Percentiles rank a stretch among this genome's conserved stretches.
phyloP scores from a whole-genome alignment of 805 yeast species.

The Metschnikowia drakensbergensis region DNA sequence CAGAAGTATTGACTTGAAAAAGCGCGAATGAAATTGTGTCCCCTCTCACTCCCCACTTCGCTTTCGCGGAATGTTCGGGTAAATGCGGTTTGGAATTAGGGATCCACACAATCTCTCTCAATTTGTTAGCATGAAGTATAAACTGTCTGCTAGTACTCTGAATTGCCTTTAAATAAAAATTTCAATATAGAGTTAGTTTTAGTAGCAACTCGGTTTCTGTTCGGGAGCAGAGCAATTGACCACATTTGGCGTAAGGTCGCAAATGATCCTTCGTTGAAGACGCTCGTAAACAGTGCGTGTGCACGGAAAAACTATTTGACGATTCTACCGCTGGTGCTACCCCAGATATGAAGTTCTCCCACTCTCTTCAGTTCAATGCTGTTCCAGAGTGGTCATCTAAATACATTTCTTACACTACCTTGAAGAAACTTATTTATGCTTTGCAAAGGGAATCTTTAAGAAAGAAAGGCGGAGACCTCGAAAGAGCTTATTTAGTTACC shows the following conservation, averaged over 20 bases:
- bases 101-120: background rate
- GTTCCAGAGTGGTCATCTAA: constrained; percentile 97
- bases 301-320: constrained; percentile 4
- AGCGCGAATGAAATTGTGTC: background rate
- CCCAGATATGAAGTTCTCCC: constrained; percentile 80
- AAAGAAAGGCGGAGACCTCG: constrained; percentile 25
- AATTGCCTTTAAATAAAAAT: background rate
- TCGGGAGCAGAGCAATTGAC: background rate
- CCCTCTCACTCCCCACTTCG: constrained; percentile 2
- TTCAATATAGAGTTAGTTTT: background rate
- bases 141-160: background rate
- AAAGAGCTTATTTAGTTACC: constrained; percentile 27
- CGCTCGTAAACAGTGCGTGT: constrained; percentile 2
- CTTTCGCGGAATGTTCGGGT: background rate
- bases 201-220: background rate
- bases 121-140: background rate
- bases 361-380: constrained; percentile 91
- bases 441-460: constrained; percentile 62
- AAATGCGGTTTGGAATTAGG: background rate
- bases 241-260: background rate
- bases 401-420: constrained; percentile 83
- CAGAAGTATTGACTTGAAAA: background rate
- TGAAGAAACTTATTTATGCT: constrained; percentile 79
- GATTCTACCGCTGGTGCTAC: background rate
- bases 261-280: background rate